Conservation (phyloP, 2,329 filamentous ascomycete species). For the Ophiostoma perfectum region DNA sequence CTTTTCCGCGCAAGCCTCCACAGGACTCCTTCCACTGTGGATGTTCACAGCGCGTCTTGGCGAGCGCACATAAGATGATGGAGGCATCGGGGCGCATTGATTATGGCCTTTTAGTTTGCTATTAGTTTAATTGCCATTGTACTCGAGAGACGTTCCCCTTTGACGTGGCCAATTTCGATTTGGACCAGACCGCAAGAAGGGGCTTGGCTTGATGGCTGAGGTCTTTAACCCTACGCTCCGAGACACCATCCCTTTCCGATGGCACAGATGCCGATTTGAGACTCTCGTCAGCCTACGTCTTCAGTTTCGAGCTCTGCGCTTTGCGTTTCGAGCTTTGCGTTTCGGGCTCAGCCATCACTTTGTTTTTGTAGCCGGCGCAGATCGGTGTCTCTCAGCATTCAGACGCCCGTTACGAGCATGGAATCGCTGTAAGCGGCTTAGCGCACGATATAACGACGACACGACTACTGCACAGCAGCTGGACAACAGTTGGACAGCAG, state of each 20-base stretch:
- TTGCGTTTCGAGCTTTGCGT: no score
- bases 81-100: no score
- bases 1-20: neutral
- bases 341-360: no score
- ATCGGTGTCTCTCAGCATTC: neutral
- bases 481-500: neutral
- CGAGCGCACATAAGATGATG: neutral
- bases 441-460: conserved; percentile 10
- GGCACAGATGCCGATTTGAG: no score
- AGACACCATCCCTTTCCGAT: no score
- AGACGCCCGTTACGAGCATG: conserved; percentile 19
- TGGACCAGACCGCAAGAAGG: neutral
- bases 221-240: neutral
- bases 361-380: no score
- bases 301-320: no score
- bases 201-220: neutral
- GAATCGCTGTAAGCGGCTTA: conserved; percentile 17
- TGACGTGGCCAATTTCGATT: neutral
- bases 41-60: neutral
- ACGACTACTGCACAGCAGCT: neutral
- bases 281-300: no score
- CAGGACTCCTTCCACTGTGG: neutral
- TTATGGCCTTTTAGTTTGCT: neutral
- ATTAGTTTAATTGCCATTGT: neutral
- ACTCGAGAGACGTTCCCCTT: neutral